Evolutionary conservation across 345 rosid species (phyloP).

Genomic region (Cardamine occulta): DNA sequence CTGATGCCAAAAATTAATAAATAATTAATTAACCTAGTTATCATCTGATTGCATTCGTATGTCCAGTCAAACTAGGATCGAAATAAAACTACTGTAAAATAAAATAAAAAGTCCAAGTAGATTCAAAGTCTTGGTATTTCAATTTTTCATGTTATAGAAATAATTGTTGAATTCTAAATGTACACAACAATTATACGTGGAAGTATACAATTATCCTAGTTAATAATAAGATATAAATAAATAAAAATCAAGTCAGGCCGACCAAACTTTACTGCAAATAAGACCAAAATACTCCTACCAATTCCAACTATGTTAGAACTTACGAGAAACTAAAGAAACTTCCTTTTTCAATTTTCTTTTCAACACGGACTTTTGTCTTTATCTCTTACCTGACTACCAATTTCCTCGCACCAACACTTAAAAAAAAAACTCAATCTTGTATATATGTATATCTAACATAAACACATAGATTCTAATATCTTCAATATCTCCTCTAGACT

Average conservation of each 20-base stretch:
- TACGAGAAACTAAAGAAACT: slow-evolving; percentile 12
- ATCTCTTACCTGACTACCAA: slow-evolving; percentile 15
- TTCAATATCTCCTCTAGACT: slow-evolving; percentile 9
- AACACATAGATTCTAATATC: slow-evolving; percentile 12
- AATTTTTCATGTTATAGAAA: neutral
- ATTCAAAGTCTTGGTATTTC: neutral
- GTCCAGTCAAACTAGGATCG: neutral
- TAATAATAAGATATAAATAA: neutral
- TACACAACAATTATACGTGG: neutral
- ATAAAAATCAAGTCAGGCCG: neutral
- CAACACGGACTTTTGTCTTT: slow-evolving; percentile 31
- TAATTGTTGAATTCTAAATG: neutral
- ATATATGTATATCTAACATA: slow-evolving; percentile 12
- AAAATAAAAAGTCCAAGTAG: neutral
- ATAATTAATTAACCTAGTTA: neutral
- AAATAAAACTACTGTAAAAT: neutral
- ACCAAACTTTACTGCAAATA: slow-evolving; percentile 28
- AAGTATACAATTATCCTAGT: neutral
- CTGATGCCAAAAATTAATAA: no score
- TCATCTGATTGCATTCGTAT: neutral
- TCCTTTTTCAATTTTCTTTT: slow-evolving; percentile 21
- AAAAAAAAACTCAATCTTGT: neutral
- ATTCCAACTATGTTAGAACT: slow-evolving; percentile 6
- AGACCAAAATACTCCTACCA: neutral
- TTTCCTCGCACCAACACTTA: slow-evolving; percentile 29